A percentile compares a stretch with the other conserved stretches of the same genome.
These are phyloP conservation scores for Mucor piriformis DNA, from an alignment of 371 early-diverging fungal species.

Conservation along the genomic window DNA sequence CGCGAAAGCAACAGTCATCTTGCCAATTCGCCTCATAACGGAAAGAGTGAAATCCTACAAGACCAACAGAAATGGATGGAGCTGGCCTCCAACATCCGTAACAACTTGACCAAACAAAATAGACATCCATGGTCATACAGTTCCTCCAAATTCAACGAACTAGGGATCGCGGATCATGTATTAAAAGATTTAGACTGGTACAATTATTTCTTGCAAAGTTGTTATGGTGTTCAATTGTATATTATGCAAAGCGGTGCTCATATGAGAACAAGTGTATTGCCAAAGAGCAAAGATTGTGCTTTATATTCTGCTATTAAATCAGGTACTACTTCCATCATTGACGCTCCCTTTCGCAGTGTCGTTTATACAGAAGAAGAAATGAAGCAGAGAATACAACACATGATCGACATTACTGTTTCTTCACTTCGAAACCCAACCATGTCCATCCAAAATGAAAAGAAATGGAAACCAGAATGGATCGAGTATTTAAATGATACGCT, in stretches of 20 bases:
- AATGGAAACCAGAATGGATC: conserved; percentile 33
- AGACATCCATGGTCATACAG: conserved; percentile 10
- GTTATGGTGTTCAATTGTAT: conserved; percentile 31
- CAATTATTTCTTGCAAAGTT: conserved; percentile 30
- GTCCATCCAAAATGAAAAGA: conserved; percentile 20
- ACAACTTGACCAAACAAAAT: conserved; percentile 16
- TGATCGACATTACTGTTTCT: conserved; percentile 23
- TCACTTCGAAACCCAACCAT: conserved; percentile 22
- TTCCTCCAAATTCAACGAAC: conserved; percentile 2
- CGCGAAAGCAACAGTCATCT: not conserved
- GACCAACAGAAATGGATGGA: conserved; percentile 35
- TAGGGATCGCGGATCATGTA: not conserved
- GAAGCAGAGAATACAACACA: conserved; percentile 25
- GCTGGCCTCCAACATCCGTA: conserved; percentile 32
- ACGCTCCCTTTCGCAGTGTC: conserved; percentile 27
- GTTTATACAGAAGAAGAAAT: conserved; percentile 40
- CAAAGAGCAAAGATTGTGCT: conserved; percentile 20
- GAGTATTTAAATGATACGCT: conserved; percentile 31
- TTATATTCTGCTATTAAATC: conserved; percentile 19
- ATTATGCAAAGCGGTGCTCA: conserved; percentile 15
- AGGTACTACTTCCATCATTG: conserved; percentile 11
- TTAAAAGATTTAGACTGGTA: conserved; percentile 18
- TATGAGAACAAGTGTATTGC: conserved; percentile 14
- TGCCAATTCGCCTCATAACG: not conserved
- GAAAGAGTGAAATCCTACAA: not conserved